phyloP scores from a whole-genome alignment of 306 rosid species.

The Prunus campanulata region DNA sequence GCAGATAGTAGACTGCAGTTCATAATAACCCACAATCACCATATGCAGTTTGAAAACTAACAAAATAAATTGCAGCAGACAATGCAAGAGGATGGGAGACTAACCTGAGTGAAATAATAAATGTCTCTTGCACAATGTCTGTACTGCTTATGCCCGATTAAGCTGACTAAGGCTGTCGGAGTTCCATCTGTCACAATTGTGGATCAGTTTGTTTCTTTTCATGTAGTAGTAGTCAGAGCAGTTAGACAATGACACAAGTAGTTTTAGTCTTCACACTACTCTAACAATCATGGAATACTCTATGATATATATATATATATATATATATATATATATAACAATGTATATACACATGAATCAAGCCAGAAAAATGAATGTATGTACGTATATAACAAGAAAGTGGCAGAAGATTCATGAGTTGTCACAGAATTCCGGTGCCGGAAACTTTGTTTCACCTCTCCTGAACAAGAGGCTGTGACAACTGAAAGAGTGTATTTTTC shows the following conservation, averaged over 20 bases:
- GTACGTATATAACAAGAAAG: background rate
- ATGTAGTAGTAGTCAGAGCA: background rate
- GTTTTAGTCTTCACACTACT: background rate
- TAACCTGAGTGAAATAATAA: constrained; percentile 88
- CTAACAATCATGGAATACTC: background rate
- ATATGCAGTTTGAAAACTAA: constrained; percentile 21
- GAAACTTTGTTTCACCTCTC: background rate
- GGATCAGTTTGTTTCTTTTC: constrained; percentile 5
- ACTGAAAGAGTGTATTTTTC: background rate
- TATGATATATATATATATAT: background rate
- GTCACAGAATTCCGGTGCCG: background rate
- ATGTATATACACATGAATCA: background rate
- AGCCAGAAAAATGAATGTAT: background rate
- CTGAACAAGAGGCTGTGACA: background rate
- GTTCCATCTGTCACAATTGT: constrained; percentile 68
- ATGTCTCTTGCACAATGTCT: constrained; percentile 89
- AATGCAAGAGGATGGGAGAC: constrained; percentile 17
- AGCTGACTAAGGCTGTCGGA: constrained; percentile 84
- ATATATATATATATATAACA: background rate
- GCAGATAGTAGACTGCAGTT: constrained; percentile 68
- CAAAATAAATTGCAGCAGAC: constrained; percentile 9
- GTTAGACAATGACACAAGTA: background rate
- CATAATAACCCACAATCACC: background rate
- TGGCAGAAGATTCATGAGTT: background rate
- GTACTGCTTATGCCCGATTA: constrained; percentile 85